Evolutionary conservation across 2,329 filamentous ascomycete genomes (phyloP), one percentile per base, ranked within the genome.

Genomic region (Trichoderma koningii): DNA sequence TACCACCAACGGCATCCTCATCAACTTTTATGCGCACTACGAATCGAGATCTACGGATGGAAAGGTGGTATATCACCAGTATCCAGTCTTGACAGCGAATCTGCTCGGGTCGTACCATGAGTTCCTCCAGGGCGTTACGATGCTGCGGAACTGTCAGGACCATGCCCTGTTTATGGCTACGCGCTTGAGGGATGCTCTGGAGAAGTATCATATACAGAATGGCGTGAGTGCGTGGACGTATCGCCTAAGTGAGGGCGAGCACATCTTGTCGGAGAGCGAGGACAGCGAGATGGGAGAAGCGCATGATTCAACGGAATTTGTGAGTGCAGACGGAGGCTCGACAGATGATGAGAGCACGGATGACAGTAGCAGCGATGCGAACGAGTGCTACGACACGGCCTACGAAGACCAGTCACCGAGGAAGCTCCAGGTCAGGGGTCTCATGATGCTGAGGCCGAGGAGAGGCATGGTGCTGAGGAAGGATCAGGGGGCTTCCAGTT

Each of bases 11-110:
- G 74, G 73, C n/a, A 65, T 52, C 3, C 66, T 38, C 17, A 41
- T 75, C 38, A 66, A 72, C 55, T 48, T 72, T 7, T 75, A 55
- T n/a, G 70, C 73, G 0, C 73, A 76, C 21, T 71, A 74, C 53
- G 66, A 72, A 15, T 50, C 56, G 1, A 14, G 3, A n/a, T 45
- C 69, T 3, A 45, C 60, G 15, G 56, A 69, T 9, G 70, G 68
- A 21, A 30, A 17, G 26, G 7, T 69, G 5, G 5, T 70, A 52
- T 73, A 73, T 52, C 69, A 72, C 67, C 70, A 73, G 61, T 70
- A 69, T 47, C 65, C 26, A 17, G 30, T 69, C 52, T 34, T 21
- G 7, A 69, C 67, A 6, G 65, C 56, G 4, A 67, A 68, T 26
- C n/a, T 73, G 2, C 47, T n/a, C 10, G n/a, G 30, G 34, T 69